phyloP scores from a whole-genome alignment of 2,329 filamentous ascomycete genomes.

The Boeremia exigua region DNA sequence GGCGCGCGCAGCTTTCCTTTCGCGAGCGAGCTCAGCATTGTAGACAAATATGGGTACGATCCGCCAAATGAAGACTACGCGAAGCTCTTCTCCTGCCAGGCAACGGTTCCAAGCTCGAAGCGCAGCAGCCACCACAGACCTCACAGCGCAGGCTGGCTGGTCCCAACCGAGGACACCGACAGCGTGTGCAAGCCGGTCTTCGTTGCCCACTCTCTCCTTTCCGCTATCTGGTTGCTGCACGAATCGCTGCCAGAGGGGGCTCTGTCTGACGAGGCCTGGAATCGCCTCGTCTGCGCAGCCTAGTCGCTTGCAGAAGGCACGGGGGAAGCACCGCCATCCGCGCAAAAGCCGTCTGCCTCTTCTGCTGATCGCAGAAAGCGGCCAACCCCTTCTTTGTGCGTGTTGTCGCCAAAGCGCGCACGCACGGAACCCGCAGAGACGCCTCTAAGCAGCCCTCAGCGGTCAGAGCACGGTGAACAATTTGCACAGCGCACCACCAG shows the following conservation, averaged over 20 bases:
- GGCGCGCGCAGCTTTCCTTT: neutral
- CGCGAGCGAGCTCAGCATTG: neutral
- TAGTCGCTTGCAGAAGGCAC: too few species aligned
- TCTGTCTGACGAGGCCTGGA: neutral
- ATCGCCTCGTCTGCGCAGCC: neutral
- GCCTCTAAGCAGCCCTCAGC: too few species aligned
- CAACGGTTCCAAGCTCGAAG: neutral
- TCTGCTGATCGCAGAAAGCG: too few species aligned
- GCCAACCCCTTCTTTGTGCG: too few species aligned
- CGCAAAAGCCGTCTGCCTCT: too few species aligned
- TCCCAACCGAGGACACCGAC: neutral
- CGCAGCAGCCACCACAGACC: neutral
- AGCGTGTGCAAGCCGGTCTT: conserved; percentile 4
- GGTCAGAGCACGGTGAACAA: too few species aligned
- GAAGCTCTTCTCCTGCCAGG: neutral
- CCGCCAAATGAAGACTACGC: neutral
- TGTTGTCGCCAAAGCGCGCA: too few species aligned
- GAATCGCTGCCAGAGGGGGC: neutral
- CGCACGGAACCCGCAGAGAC: too few species aligned
- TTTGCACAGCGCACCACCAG: too few species aligned
- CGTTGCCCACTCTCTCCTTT: conserved; percentile 1
- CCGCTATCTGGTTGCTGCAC: conserved; percentile 7
- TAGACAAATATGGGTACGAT: neutral
- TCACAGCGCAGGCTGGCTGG: conserved; percentile 4
- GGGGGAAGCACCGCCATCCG: too few species aligned